These are phyloP conservation scores for Cutaneotrichosporon spelunceum DNA, from an alignment of 1,284 basidiomycete species.

Conservation along the genomic window DNA sequence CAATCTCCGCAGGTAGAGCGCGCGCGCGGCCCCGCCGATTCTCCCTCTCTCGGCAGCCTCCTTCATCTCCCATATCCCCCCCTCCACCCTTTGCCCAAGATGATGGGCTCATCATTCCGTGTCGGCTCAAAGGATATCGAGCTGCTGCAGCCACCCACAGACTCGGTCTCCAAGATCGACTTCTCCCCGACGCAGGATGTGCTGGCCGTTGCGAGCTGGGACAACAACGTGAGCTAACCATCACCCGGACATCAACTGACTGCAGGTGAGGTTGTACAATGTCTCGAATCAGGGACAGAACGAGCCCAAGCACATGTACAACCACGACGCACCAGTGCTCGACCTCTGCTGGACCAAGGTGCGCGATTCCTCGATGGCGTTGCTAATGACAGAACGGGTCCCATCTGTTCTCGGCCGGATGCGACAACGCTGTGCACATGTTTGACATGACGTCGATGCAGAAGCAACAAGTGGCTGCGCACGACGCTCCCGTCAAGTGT, in stretches of 20 bases:
- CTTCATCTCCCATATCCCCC: neutral
- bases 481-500: slow-evolving; percentile 75
- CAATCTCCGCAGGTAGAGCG: neutral
- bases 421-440: slow-evolving; percentile 77
- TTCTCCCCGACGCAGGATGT: slow-evolving; percentile 67
- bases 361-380: slow-evolving; percentile 16
- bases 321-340: slow-evolving; percentile 77
- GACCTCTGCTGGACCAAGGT: slow-evolving; percentile 76
- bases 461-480: slow-evolving; percentile 70
- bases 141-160: slow-evolving; percentile 66
- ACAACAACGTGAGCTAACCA: slow-evolving; percentile 61
- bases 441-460: slow-evolving; percentile 73
- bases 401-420: slow-evolving; percentile 78
- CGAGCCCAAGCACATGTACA: slow-evolving; percentile 76
- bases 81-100: slow-evolving; percentile 3
- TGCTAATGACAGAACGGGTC: slow-evolving; percentile 61
- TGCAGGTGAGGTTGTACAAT: slow-evolving; percentile 59
- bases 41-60: neutral
- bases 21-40: neutral
- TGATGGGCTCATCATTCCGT: slow-evolving; percentile 24
- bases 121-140: slow-evolving; percentile 63
- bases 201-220: slow-evolving; percentile 73
- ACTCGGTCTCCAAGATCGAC: slow-evolving; percentile 67
- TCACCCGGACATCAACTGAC: slow-evolving; percentile 5
- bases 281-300: slow-evolving; percentile 56